A percentile compares a stretch with the other conserved stretches of the same genome.
phyloP scores from a whole-genome alignment of 2,329 filamentous ascomycete species.

The Tolypocladium sp. region DNA sequence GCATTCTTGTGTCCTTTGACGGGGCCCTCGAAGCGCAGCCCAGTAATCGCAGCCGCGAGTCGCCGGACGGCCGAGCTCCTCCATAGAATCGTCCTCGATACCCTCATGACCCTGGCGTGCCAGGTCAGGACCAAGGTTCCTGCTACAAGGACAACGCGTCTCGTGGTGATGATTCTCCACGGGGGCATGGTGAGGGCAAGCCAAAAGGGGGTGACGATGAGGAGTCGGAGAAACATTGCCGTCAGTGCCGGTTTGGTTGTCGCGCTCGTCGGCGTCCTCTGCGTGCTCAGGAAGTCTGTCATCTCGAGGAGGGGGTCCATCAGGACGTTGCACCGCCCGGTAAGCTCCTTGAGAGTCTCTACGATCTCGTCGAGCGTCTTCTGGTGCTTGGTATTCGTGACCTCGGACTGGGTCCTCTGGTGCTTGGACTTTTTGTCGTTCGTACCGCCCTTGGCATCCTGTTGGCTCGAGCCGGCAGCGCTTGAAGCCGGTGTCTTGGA shows the following conservation, averaged over 20 bases:
- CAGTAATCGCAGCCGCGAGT: conserved; percentile 65
- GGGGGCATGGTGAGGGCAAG: conserved; percentile 73
- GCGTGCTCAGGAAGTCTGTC: conserved; percentile 88
- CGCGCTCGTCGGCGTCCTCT: conserved; percentile 81
- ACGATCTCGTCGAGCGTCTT: conserved; percentile 97
- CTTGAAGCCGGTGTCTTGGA: conserved; percentile 8
- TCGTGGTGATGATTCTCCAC: conserved; percentile 75
- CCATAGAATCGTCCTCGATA: conserved; percentile 84
- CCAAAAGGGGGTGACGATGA: conserved; percentile 86
- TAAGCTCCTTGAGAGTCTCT: conserved; percentile 84
- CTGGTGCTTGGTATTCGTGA: conserved; percentile 64
- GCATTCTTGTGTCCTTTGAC: conserved; percentile 20
- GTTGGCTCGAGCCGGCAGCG: conserved; percentile 10
- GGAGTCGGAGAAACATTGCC: conserved; percentile 77
- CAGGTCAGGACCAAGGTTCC: conserved; percentile 84
- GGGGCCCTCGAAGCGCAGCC: conserved; percentile 59
- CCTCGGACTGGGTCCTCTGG: conserved; percentile 42
- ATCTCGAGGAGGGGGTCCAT: conserved; percentile 81
- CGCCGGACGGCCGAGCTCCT: conserved; percentile 67
- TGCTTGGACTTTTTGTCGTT: conserved; percentile 26
- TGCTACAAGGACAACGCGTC: conserved; percentile 72
- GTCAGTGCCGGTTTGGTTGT: conserved; percentile 87
- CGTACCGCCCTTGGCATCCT: conserved; percentile 10
- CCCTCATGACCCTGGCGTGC: conserved; percentile 80
- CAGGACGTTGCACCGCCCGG: conserved; percentile 82